Percentiles rank a stretch among this genome's conserved stretches.
Evolutionary conservation across 2,329 filamentous ascomycete genomes (phyloP).

Genomic region (Venturia asperata): DNA sequence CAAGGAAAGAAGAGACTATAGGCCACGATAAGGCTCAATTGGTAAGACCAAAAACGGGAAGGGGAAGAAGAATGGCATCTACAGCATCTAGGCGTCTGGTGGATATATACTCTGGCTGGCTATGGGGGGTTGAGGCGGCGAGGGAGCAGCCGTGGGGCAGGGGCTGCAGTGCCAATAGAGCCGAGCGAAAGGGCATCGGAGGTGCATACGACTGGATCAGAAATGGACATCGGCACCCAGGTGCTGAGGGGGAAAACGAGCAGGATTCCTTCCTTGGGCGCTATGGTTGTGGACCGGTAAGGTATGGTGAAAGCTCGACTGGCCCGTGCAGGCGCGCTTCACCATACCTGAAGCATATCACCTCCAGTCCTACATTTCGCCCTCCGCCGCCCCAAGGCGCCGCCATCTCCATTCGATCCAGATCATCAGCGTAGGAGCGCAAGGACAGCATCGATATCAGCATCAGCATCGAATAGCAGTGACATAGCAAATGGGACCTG

Average conservation of each 20-base stretch:
- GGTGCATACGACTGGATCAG: neutral
- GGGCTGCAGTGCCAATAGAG: neutral
- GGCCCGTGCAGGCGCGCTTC: too few species aligned
- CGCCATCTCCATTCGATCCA: neutral
- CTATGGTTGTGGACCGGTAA: neutral
- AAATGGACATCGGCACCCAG: neutral
- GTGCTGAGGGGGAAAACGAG: neutral
- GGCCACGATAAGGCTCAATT: neutral
- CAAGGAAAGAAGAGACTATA: neutral
- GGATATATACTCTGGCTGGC: neutral
- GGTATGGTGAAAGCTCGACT: too few species aligned
- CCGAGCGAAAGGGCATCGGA: neutral
- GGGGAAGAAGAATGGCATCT: neutral
- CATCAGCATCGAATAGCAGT: neutral
- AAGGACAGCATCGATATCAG: neutral
- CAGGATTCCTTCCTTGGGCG: neutral
- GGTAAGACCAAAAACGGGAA: neutral
- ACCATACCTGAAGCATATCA: too few species aligned
- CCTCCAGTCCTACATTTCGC: too few species aligned
- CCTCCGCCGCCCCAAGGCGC: too few species aligned
- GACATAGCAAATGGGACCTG: neutral
- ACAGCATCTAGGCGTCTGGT: neutral
- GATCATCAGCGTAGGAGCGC: neutral
- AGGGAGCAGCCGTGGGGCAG: neutral
- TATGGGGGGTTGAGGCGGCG: neutral